Conservation (phyloP, 805 yeast species). For the Nakazawaea molendinolei region DNA sequence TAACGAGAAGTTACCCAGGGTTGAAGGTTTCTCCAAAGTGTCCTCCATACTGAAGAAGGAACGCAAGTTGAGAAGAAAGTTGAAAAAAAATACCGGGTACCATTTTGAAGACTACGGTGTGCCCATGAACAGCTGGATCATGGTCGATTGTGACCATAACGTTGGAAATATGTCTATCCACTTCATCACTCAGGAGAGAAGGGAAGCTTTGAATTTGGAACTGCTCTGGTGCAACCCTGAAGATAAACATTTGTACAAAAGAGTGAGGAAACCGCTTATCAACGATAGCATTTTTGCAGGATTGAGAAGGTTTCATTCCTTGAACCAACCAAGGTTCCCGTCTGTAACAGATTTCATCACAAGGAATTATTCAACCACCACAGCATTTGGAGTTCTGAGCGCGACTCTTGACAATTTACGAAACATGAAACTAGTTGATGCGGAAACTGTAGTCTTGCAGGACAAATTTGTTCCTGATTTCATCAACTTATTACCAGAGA, state of each 20-base stretch:
- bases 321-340: neutral
- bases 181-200: constrained; percentile 62
- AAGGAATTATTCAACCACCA: too few relatives aligned
- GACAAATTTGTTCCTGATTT: neutral
- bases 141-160: constrained; percentile 67
- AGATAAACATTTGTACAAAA: constrained; percentile 26
- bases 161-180: constrained; percentile 63
- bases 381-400: too few relatives aligned
- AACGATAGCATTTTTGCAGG: constrained; percentile 40
- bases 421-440: constrained; percentile 2
- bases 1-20: constrained; percentile 33
- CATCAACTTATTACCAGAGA: neutral
- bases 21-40: constrained; percentile 68
- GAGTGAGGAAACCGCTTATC: constrained; percentile 13
- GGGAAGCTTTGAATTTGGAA: constrained; percentile 66
- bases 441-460: neutral
- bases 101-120: constrained; percentile 53
- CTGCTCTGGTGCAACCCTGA: constrained; percentile 49
- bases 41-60: constrained; percentile 45
- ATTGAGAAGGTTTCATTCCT: constrained; percentile 38
- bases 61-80: constrained; percentile 46
- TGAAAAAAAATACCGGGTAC: constrained; percentile 45
- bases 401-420: neutral
- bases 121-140: constrained; percentile 71
- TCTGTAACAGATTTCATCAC: neutral